A percentile compares a stretch with the other conserved stretches of the same genome.
phyloP scores from a whole-genome alignment of 805 yeast species.

The Kodamaea restingae region DNA sequence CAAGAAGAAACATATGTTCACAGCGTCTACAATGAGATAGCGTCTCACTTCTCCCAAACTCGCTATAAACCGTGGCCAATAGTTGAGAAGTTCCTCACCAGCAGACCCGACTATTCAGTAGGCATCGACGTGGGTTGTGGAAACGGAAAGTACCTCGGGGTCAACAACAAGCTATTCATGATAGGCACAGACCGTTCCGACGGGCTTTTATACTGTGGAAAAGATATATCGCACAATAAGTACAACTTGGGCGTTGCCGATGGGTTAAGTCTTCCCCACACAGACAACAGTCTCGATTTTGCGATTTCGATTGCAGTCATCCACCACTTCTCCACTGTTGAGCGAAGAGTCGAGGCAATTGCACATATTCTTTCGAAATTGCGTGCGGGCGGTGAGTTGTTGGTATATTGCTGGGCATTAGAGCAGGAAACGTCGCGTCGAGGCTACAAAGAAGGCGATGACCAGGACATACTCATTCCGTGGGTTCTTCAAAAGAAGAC shows the following conservation, averaged over 20 bases:
- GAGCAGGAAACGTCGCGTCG: constrained; percentile 86
- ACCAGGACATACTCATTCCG: constrained; percentile 91
- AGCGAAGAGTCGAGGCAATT: constrained; percentile 75
- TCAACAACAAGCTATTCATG: constrained; percentile 64
- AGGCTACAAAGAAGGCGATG: constrained; percentile 88
- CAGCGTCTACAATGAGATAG: constrained; percentile 88
- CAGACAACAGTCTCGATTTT: constrained; percentile 54
- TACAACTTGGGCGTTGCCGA: constrained; percentile 75
- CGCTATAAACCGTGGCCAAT: constrained; percentile 98
- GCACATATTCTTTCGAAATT: constrained; percentile 60
- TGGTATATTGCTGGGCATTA: constrained; percentile 94
- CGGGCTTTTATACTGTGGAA: constrained; percentile 65
- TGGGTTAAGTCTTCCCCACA: constrained; percentile 55
- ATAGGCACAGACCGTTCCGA: constrained; percentile 74
- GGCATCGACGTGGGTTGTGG: constrained; percentile 98
- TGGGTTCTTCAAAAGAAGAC: constrained; percentile 73
- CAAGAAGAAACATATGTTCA: constrained; percentile 83
- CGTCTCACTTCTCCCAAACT: constrained; percentile 88
- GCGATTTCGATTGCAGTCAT: constrained; percentile 94
- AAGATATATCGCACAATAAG: constrained; percentile 30
- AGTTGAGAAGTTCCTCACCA: constrained; percentile 64
- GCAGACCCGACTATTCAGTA: constrained; percentile 49
- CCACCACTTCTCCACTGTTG: constrained; percentile 88
- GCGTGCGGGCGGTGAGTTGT: constrained; percentile 57
- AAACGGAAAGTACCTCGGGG: constrained; percentile 83